These are phyloP conservation scores for Collybiopsis luxurians DNA, from an alignment of 768 basidiomycete species.

Conservation along the genomic window DNA sequence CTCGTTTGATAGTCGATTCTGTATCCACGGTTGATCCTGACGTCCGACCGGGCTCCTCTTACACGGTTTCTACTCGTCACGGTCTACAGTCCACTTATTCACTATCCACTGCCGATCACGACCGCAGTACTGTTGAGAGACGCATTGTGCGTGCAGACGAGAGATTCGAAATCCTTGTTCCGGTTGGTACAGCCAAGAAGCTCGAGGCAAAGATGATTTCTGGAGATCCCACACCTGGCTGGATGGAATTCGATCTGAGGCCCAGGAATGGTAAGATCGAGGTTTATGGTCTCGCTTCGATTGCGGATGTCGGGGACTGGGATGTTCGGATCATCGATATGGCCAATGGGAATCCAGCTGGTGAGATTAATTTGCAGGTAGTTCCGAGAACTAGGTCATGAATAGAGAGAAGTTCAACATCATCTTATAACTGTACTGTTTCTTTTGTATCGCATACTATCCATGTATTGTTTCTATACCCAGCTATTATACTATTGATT, in stretches of 20 bases:
- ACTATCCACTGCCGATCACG: conserved; percentile 55
- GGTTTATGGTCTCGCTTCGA: conserved; percentile 50
- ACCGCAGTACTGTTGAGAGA: conserved; percentile 32
- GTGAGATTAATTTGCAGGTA: conserved; percentile 3
- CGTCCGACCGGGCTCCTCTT: conserved; percentile 21
- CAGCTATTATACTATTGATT: not conserved
- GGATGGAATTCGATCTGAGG: conserved; percentile 52
- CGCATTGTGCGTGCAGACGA: conserved; percentile 57
- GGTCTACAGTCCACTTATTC: conserved; percentile 53
- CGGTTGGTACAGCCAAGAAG: conserved; percentile 22
- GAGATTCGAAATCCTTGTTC: conserved; percentile 46
- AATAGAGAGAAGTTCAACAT: too few relatives aligned
- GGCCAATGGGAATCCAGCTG: not conserved
- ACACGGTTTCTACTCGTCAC: conserved; percentile 33
- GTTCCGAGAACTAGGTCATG: not conserved
- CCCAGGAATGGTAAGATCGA: conserved; percentile 50
- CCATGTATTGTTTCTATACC: not conserved
- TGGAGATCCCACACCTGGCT: conserved; percentile 52
- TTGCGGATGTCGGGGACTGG: conserved; percentile 48
- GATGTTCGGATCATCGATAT: conserved; percentile 2
- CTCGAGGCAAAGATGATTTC: conserved; percentile 49
- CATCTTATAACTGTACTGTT: too few relatives aligned
- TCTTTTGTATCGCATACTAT: too few relatives aligned
- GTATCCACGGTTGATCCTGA: conserved; percentile 10
- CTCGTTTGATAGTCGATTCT: not conserved